Conservation (phyloP, 2,329 filamentous ascomycete genomes). For the Colletotrichum caudatum region DNA sequence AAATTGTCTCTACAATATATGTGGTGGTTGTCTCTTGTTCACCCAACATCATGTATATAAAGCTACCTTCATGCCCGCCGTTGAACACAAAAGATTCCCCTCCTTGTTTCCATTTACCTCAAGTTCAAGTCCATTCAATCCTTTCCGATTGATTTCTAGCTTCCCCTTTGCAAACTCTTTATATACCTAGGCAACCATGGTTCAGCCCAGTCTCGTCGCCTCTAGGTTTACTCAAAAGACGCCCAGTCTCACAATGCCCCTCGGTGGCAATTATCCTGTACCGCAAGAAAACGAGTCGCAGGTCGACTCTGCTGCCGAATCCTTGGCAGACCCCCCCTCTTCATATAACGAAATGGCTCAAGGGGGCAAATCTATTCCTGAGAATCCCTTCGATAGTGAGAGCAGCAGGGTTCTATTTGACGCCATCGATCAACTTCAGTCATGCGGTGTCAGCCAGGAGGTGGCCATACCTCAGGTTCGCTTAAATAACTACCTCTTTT, state of each 20-base stretch:
- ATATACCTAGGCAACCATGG: neutral
- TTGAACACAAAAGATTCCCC: neutral
- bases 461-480: slow-evolving; percentile 53
- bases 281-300: neutral
- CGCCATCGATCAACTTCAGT: slow-evolving; percentile 52
- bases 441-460: slow-evolving; percentile 47
- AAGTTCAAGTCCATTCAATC: neutral
- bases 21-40: neutral
- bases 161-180: fast-evolving
- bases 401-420: slow-evolving; percentile 52
- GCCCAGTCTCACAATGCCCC: neutral
- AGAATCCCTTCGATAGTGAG: slow-evolving; percentile 52
- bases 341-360: neutral
- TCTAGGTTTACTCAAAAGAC: neutral
- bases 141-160: neutral
- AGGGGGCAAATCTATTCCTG: slow-evolving; percentile 11
- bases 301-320: slow-evolving; percentile 3
- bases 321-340: neutral
- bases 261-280: no score
- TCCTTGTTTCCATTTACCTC: neutral
- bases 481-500: neutral
- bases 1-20: no score
- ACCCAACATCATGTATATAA: neutral
- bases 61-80: neutral
- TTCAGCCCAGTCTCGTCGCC: neutral